phyloP scores from a whole-genome alignment of 129 eudicot genomes.

The Apium graveolens region DNA sequence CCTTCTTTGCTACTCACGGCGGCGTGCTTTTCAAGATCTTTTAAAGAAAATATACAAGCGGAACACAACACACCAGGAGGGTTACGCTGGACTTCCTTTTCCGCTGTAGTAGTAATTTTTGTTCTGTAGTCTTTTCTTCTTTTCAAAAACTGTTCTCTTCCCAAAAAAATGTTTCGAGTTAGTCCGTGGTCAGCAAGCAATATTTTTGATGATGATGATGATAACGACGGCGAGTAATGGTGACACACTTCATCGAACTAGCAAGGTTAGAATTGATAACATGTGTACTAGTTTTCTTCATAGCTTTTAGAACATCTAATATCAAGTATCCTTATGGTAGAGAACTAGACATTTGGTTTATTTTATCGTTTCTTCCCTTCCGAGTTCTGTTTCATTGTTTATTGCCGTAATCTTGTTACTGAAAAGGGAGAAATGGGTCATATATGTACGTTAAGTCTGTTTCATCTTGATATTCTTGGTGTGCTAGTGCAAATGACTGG shows the following conservation, averaged over 20 bases:
- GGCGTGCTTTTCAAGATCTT: conserved; percentile 64
- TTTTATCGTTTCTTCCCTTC: neutral
- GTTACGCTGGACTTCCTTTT: neutral
- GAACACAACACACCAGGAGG: conserved; percentile 1
- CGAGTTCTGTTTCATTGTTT: neutral
- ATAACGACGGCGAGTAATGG: conserved; percentile 13
- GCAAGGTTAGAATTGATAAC: conserved; percentile 7
- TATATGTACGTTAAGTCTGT: neutral
- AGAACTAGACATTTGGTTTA: neutral
- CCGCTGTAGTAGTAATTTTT: conserved; percentile 17
- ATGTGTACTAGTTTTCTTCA: conserved; percentile 5
- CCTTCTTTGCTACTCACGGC: conserved; percentile 87
- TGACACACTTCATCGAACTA: neutral
- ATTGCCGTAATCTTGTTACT: neutral
- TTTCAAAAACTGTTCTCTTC: neutral
- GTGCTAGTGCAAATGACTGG: neutral
- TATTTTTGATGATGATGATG: conserved; percentile 23
- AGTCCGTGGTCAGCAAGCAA: conserved; percentile 19
- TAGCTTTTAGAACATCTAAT: conserved; percentile 5
- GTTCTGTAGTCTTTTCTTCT: neutral
- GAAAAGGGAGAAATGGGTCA: neutral
- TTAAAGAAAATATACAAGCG: conserved; percentile 6
- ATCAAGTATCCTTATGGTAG: neutral
- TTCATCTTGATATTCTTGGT: neutral
- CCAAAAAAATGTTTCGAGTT: conserved; percentile 1